Evolutionary conservation across 768 basidiomycete genomes (phyloP).

Genomic region (Lentinula detonsa): DNA sequence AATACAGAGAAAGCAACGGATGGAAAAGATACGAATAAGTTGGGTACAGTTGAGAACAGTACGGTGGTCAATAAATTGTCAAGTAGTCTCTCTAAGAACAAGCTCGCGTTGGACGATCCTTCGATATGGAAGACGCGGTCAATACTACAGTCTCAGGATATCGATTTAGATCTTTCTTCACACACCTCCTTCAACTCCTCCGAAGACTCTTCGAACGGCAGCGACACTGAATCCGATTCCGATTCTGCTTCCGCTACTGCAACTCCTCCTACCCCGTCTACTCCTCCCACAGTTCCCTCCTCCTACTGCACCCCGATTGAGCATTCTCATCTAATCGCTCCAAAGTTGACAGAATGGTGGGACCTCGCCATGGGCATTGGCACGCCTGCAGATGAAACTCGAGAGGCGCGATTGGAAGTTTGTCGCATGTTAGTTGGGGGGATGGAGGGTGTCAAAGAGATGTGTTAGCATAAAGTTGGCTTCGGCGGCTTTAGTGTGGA

Average conservation of each 20-base stretch:
- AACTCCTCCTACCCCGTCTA: background rate
- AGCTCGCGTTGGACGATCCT: background rate
- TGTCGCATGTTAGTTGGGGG: conserved; percentile 1
- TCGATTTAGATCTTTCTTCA: background rate
- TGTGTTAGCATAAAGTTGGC: background rate
- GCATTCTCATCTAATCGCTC: background rate
- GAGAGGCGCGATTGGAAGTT: conserved; percentile 24
- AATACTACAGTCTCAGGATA: background rate
- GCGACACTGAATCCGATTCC: background rate
- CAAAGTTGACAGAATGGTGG: conserved; percentile 46
- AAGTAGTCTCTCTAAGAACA: background rate
- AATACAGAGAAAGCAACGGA: conserved; percentile 29
- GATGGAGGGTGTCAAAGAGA: background rate
- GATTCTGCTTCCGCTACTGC: background rate
- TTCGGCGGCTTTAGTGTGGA: too few relatives aligned
- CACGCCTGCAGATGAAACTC: conserved; percentile 34
- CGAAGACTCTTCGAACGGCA: background rate
- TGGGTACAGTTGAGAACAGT: background rate
- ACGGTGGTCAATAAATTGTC: background rate
- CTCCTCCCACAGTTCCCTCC: too few relatives aligned
- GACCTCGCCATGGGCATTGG: conserved; percentile 41
- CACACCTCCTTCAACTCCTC: background rate
- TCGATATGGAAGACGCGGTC: background rate
- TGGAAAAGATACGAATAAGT: background rate
- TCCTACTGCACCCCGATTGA: too few relatives aligned